These are phyloP conservation scores for Tillandsia fasciculata DNA, from an alignment of 176 grass and related monocot species.

Conservation along the genomic window DNA sequence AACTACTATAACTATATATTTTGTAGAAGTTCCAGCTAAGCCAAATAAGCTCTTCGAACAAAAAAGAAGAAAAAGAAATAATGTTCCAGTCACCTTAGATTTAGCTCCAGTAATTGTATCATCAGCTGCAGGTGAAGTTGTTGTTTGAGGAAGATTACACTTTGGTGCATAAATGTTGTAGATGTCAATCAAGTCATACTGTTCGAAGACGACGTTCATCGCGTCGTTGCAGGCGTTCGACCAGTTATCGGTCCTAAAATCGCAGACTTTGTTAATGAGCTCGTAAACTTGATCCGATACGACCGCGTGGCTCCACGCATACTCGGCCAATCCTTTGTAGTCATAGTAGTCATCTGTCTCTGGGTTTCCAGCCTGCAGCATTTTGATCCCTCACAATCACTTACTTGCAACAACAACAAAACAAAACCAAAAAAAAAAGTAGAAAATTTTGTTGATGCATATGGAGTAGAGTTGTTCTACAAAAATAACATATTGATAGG, in stretches of 20 bases:
- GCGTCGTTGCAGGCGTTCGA: slow-evolving; percentile 28
- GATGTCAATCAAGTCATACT: slow-evolving; percentile 59
- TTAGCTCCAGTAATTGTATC: neutral
- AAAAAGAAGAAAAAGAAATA: no score
- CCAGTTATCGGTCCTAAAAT: slow-evolving; percentile 53
- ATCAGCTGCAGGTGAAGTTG: neutral
- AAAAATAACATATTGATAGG: neutral
- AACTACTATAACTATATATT: no score
- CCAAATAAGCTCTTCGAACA: neutral
- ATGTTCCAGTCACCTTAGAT: neutral
- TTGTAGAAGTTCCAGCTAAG: slow-evolving; percentile 10
- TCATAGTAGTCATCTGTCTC: slow-evolving; percentile 55
- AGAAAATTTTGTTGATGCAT: no score
- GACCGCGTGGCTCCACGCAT: slow-evolving; percentile 70
- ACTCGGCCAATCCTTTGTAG: slow-evolving; percentile 53
- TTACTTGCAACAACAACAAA: neutral
- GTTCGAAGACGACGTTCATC: slow-evolving; percentile 35
- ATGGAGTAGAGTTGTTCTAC: neutral
- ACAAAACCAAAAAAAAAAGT: neutral
- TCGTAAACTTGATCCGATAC: slow-evolving; percentile 46
- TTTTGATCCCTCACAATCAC: neutral
- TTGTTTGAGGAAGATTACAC: slow-evolving; percentile 49
- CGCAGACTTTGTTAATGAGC: slow-evolving; percentile 33
- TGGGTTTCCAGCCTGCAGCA: slow-evolving; percentile 62
- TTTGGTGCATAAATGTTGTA: slow-evolving; percentile 85